Evolutionary conservation across 495 filamentous ascomycete genomes (phyloP).

Genomic region (Penicillium robsamsonii): DNA sequence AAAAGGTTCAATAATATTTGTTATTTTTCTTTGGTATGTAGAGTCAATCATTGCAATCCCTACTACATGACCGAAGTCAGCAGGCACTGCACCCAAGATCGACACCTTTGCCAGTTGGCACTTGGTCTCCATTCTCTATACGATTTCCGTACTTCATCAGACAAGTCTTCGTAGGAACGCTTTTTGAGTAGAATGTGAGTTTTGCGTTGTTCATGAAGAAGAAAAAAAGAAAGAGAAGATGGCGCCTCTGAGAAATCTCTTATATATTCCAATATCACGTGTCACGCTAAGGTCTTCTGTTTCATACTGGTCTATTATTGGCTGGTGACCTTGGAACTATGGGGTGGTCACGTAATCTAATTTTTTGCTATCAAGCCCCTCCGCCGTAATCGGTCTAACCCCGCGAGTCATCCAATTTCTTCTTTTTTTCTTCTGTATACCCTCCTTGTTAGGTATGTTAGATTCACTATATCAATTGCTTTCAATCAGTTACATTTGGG

Average conservation of each 20-base stretch:
- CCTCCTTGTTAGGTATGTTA: slow-evolving; percentile 18
- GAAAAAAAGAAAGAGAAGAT: slow-evolving; percentile 43
- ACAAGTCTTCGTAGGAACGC: slow-evolving; percentile 56
- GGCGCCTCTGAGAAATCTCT: slow-evolving; percentile 13
- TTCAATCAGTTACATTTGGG: slow-evolving; percentile 6
- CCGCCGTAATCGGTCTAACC: slow-evolving; percentile 29
- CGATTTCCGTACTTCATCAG: slow-evolving; percentile 64
- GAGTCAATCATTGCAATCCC: slow-evolving; percentile 69
- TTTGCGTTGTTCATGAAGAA: slow-evolving; percentile 67
- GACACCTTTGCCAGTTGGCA: slow-evolving; percentile 39
- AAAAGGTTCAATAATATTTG: slow-evolving; percentile 4
- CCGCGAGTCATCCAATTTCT: slow-evolving; percentile 26
- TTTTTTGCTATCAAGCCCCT: slow-evolving; percentile 1
- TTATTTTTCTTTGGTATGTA: slow-evolving; percentile 42
- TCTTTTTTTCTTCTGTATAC: slow-evolving; percentile 22
- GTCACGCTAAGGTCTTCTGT: slow-evolving; percentile 11
- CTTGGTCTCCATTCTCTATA: slow-evolving; percentile 64
- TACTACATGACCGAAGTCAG: slow-evolving; percentile 47
- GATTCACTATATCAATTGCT: slow-evolving; percentile 6
- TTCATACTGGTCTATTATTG: background rate
- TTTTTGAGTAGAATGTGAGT: slow-evolving; percentile 61
- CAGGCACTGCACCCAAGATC: slow-evolving; percentile 70
- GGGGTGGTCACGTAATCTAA: slow-evolving; percentile 10
- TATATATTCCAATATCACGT: slow-evolving; percentile 20
- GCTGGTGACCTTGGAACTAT: background rate